Base-by-base conservation (phyloP, 2,329 filamentous ascomycete species). In the Clarireedia monteithiana region DNA sequence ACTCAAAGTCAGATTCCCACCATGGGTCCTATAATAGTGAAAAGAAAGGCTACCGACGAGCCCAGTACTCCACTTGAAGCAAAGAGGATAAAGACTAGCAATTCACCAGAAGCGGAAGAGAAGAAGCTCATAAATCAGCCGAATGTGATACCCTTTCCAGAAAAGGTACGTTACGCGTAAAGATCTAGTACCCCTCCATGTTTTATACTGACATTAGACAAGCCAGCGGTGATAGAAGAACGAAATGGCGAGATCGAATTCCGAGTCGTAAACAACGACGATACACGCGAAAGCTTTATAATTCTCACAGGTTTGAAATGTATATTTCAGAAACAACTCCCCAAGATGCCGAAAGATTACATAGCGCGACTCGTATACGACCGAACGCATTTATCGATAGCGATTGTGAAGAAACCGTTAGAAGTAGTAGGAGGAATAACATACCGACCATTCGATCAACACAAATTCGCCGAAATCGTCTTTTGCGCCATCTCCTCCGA, bases 331-430 rank as follows among this genome's bases (percentile, higher is more conserved):
- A 97, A 97, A 66, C 94, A 99, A 69, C 78, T 99, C 5, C 94
- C 94, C 0, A 97, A 97, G 73, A 99, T 99, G 94, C 94, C 94
- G 14, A 96, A 97, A 72, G 94, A 97, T 69, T 99, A 99, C 71
- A 97, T 99, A 65, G 94, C 94, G 4, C 88, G 94, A 40, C 83
- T 99, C 6, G 94, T 99, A 57, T 99, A 99, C 74, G 94, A 99
- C 72, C 86, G 94, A 52, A 96, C 92, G 5, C 94, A 99, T 75
- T 72, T 97, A 59, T 96, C 90, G 40, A 96, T 99, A 65, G 94
- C 94, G 23, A 97, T 99, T 67, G 89, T 97, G 65, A 97, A 97
- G 76, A 91, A 95, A 66, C 92, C 94, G 0, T 77, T 96, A 50
- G 91, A 96, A 67, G 91, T 96, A n/a, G 88, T 96, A 45, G 92